phyloP scores from a whole-genome alignment of 805 yeast genomes.

The Metahyphopichia silvanorum region DNA sequence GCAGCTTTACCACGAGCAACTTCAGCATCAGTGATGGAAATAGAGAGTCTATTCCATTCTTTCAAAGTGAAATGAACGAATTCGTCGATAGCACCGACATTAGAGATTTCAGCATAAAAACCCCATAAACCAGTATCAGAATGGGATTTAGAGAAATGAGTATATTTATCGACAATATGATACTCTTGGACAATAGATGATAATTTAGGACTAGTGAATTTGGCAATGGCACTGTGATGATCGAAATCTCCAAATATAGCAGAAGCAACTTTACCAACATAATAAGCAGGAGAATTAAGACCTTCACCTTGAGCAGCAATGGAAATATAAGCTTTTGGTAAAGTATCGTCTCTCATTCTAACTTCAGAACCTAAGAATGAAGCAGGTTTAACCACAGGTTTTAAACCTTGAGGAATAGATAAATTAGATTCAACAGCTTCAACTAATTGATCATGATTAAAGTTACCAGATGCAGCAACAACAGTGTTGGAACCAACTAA shows the following conservation, averaged over 20 bases:
- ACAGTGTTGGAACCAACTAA: conserved; percentile 64
- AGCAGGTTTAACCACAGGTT: conserved; percentile 47
- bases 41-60: conserved; percentile 83
- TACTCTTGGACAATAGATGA: conserved; percentile 66
- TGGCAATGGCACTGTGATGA: conserved; percentile 52
- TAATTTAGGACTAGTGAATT: conserved; percentile 60
- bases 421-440: conserved; percentile 57
- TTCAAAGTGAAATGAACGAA: conserved; percentile 76
- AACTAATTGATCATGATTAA: conserved; percentile 66
- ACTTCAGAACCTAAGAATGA: conserved; percentile 83
- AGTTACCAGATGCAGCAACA: conserved; percentile 68
- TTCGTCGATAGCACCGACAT: conserved; percentile 64
- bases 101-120: conserved; percentile 62
- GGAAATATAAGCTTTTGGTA: conserved; percentile 75
- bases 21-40: conserved; percentile 73
- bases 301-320: conserved; percentile 76
- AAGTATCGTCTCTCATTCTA: conserved; percentile 83
- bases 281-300: conserved; percentile 57
- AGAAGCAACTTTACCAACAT: conserved; percentile 73
- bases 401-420: conserved; percentile 49
- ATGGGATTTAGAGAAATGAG: conserved; percentile 71
- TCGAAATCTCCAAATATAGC: conserved; percentile 51
- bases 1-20: conserved; percentile 73
- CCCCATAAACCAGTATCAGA: conserved; percentile 86
- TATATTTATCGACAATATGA: conserved; percentile 68